Evolutionary conservation across 2,329 filamentous ascomycete species (phyloP).

Genomic region (Aspergillus sp.): DNA sequence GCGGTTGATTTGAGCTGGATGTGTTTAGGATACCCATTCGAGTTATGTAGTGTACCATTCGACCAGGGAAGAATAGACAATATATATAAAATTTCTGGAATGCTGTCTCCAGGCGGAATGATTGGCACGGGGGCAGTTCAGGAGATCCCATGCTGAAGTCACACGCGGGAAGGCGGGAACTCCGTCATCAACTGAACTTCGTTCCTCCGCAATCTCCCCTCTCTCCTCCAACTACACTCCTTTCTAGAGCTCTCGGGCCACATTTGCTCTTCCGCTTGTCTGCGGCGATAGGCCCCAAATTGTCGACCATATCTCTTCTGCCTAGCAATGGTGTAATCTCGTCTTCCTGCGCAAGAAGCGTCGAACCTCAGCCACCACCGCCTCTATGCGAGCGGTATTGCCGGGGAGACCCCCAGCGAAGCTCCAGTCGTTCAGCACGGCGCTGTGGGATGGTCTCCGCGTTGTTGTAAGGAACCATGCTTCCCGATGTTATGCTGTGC

Average conservation of each 20-base stretch:
- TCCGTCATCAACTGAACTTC: conserved; percentile 9
- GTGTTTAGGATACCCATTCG: conserved; percentile 7
- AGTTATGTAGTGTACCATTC: background rate
- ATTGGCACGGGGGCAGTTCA: background rate
- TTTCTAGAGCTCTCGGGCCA: background rate
- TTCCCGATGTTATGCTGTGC: background rate
- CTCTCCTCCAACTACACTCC: background rate
- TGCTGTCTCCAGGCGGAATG: background rate
- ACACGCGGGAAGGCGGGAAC: conserved; percentile 15
- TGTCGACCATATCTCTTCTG: background rate
- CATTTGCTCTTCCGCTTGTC: background rate
- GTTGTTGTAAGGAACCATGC: conserved; percentile 60
- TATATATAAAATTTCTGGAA: background rate
- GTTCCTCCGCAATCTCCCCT: background rate
- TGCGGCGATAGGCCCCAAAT: background rate
- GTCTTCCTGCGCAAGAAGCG: conserved; percentile 24
- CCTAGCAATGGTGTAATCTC: conserved; percentile 34
- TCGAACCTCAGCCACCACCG: conserved; percentile 26
- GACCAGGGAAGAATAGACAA: background rate
- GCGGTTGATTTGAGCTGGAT: background rate
- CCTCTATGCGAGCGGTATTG: conserved; percentile 72
- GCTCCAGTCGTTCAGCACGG: conserved; percentile 73
- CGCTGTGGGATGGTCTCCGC: conserved; percentile 68
- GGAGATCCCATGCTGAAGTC: conserved; percentile 4
- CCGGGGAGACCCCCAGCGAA: conserved; percentile 75